Percentiles rank a stretch among this genome's conserved stretches.
These are phyloP conservation scores for Nematocida displodere DNA, from an alignment of 371 early-diverging fungal genomes.

Conservation along the genomic window DNA sequence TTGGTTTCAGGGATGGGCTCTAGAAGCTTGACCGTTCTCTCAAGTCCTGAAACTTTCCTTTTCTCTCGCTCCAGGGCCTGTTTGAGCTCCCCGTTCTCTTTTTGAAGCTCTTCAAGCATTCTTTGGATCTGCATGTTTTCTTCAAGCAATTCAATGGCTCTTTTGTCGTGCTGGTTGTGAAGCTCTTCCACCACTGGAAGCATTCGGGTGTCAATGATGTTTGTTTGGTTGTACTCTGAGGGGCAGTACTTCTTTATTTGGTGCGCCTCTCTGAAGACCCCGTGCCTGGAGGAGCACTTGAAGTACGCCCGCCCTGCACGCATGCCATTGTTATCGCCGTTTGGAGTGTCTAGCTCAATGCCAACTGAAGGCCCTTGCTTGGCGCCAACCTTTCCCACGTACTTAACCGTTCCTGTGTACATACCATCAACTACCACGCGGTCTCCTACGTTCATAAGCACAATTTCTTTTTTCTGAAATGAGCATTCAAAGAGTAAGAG, in stretches of 20 bases:
- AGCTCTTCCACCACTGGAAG: neutral
- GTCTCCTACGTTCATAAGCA: constrained; percentile 17
- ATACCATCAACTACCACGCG: constrained; percentile 41
- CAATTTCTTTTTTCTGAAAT: constrained; percentile 12
- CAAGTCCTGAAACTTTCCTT: neutral
- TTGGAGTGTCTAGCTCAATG: constrained; percentile 27
- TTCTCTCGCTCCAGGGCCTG: constrained; percentile 6
- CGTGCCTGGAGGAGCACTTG: constrained; percentile 31
- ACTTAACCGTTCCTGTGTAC: constrained; percentile 23
- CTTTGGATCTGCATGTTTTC: constrained; percentile 49
- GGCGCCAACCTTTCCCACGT: constrained; percentile 39
- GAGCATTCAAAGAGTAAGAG: neutral
- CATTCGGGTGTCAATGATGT: neutral
- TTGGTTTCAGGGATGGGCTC: neutral
- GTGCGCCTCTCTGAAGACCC: constrained; percentile 7
- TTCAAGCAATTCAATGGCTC: neutral
- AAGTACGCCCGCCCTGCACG: constrained; percentile 19
- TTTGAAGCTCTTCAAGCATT: constrained; percentile 15
- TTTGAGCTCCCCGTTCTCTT: constrained; percentile 29
- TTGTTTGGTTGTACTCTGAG: constrained; percentile 47
- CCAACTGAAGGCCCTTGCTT: constrained; percentile 11
- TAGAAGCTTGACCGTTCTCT: neutral
- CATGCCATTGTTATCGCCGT: constrained; percentile 37
- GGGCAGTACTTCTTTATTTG: constrained; percentile 16
- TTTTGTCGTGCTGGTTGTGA: neutral